Evolutionary conservation across 2,329 filamentous ascomycete genomes (phyloP), one percentile per base, ranked within the genome.

Genomic region (Amauroascus niger): DNA sequence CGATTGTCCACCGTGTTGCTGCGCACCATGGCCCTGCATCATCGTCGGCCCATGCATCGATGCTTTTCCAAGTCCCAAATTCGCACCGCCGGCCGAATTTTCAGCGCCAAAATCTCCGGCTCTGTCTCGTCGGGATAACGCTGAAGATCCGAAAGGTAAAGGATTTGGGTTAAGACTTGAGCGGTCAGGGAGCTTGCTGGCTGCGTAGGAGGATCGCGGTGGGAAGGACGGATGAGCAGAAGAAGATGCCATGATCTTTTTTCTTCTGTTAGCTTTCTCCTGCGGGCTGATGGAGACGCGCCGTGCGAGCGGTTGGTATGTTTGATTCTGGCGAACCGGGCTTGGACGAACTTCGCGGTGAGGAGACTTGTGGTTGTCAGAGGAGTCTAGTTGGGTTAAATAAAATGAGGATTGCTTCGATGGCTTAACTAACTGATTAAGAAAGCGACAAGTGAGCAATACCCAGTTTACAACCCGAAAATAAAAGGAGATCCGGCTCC

Each of bases 211-310:
- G 59, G 74, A 73, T 60, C 79, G 77, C 49, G 76, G 71, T 52
- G 75, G 76, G 63, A 81, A 81, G 48, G 76, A 70, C 62, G 78
- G 76, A 59, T 77, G 76, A 53, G 72, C 68, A 58, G 74, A 65
- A 55, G 74, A 75, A 32, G 64, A 53, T 20, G 55, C 55, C 74
- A 77, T 59, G 14, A n/a, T 32, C 28, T 35, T n/a, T 18, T 41
- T n/a, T 13, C 3, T 4, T 39, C 18, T 39, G 35, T 39, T 39
- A 5, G 16, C 18, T 39, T 39, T 9, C n/a, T 18, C 14, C 9
- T 9, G 6, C n/a, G 6, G 3, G 16, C 14, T 9, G 35, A 35
- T 11, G 6, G 32, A 35, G 8, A 14, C 8, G 14, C n/a, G 35
- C 14, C 9, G 9, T 35, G 33, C 7, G 13, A 14, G 39, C 24